phyloP scores from a whole-genome alignment of 257 asterid genomes.

The Solanum piurae region DNA sequence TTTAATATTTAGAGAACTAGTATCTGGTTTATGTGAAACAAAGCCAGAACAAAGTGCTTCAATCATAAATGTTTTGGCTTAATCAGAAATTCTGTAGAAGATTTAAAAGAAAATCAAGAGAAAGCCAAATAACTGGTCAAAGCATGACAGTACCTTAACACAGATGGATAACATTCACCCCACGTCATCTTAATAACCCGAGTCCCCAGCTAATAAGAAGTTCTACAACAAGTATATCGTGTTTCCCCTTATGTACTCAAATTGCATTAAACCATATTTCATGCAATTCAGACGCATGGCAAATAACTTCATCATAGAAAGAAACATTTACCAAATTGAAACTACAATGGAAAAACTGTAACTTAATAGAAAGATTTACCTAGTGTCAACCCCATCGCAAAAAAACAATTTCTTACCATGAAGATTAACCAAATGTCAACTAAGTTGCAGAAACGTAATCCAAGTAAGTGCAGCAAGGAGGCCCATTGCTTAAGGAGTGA shows the following conservation, averaged over 20 bases:
- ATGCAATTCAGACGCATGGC: too few species aligned
- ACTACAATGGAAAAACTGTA: not conserved
- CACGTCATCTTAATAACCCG: not conserved
- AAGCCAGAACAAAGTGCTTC: not conserved
- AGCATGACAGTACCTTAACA: not conserved
- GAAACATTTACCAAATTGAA: not conserved
- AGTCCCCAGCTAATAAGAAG: not conserved
- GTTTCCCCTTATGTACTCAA: not conserved
- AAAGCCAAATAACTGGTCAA: not conserved
- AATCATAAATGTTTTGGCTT: not conserved
- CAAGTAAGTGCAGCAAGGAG: not conserved
- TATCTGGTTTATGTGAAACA: not conserved
- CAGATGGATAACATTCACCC: not conserved
- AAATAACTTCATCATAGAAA: not conserved
- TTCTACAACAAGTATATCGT: not conserved
- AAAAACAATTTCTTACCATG: not conserved
- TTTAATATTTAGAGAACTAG: not conserved
- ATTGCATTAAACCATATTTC: not conserved
- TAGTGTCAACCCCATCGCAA: not conserved
- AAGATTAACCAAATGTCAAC: not conserved
- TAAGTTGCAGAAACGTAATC: not conserved
- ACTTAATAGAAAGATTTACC: not conserved
- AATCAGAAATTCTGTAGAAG: too few species aligned
- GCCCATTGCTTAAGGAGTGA: not conserved
- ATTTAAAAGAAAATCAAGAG: not conserved